These are phyloP conservation scores for Saccharomycopsis javanensis DNA, from an alignment of 805 yeast genomes.

Conservation along the genomic window DNA sequence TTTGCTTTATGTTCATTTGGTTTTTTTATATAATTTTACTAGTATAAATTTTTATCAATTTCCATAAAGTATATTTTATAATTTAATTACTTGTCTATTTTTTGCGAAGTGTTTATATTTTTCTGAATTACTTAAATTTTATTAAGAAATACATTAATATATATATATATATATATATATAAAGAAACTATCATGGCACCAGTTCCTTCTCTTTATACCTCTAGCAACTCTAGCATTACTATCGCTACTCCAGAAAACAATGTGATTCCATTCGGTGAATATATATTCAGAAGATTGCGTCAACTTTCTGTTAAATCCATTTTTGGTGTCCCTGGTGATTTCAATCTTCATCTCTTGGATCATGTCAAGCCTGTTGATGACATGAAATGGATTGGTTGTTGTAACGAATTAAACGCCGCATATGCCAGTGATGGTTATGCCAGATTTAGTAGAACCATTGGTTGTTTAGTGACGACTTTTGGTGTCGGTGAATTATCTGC, in stretches of 20 bases:
- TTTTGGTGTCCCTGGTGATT: constrained; percentile 78
- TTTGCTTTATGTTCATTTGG: neutral
- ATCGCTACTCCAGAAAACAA: neutral
- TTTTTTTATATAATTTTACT: too few species aligned
- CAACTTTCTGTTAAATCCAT: constrained; percentile 48
- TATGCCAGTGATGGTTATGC: constrained; percentile 90
- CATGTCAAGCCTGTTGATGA: constrained; percentile 45
- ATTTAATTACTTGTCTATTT: too few species aligned
- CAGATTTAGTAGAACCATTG: constrained; percentile 50
- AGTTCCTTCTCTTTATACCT: constrained; percentile 13
- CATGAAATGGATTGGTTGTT: constrained; percentile 68
- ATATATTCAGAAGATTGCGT: constrained; percentile 46
- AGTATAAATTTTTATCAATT: too few species aligned
- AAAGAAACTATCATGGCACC: constrained; percentile 11
- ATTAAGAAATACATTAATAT: too few species aligned
- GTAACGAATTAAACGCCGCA: constrained; percentile 85
- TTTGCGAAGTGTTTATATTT: too few species aligned
- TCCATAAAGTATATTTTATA: too few species aligned
- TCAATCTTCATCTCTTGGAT: constrained; percentile 59
- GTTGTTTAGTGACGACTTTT: constrained; percentile 61
- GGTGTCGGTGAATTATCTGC: constrained; percentile 91
- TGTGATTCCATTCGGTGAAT: constrained; percentile 50
- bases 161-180: too few species aligned
- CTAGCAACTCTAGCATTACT: constrained; percentile 2
- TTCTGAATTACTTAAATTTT: too few species aligned